Evolutionary conservation across 108 stramenopile genomes (phyloP).

Genomic region (Tribonema minus): DNA sequence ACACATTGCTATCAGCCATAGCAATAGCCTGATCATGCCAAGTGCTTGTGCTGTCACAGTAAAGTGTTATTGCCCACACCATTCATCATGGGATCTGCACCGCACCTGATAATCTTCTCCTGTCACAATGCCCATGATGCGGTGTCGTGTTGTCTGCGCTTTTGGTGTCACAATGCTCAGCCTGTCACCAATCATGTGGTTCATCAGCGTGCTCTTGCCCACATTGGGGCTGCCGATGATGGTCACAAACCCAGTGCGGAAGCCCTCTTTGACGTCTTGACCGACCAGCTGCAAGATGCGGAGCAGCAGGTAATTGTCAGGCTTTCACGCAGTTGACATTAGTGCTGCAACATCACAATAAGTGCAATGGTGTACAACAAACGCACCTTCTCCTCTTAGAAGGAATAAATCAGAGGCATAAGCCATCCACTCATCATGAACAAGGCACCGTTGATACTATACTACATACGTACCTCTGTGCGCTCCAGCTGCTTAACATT

Average conservation of each 20-base stretch:
- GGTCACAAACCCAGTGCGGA: slow-evolving; percentile 49
- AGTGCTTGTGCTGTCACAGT: too few relatives aligned
- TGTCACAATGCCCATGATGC: slow-evolving; percentile 50
- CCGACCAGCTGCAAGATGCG: not conserved
- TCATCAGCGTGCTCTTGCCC: slow-evolving; percentile 55
- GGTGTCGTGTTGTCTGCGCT: slow-evolving; percentile 50
- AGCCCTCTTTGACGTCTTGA: slow-evolving; percentile 7
- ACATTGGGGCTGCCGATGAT: slow-evolving; percentile 56
- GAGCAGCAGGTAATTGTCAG: not conserved
- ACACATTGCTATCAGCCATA: too few relatives aligned
- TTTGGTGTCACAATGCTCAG: slow-evolving; percentile 48
- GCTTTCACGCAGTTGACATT: too few relatives aligned
- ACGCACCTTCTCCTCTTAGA: not conserved
- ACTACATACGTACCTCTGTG: not conserved
- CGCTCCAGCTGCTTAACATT: not conserved
- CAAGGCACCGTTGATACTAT: not conserved
- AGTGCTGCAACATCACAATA: not conserved
- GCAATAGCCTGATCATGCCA: too few relatives aligned
- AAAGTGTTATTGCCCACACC: too few relatives aligned
- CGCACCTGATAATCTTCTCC: slow-evolving; percentile 33
- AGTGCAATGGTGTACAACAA: not conserved
- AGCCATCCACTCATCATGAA: not conserved
- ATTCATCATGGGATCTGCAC: too few relatives aligned
- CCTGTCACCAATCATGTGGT: slow-evolving; percentile 41
- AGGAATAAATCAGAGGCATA: too few relatives aligned